Evolutionary conservation across 1,284 basidiomycete genomes (phyloP), one percentile per base, ranked within the genome.

Genomic region (Sphaerobolus stellatus): DNA sequence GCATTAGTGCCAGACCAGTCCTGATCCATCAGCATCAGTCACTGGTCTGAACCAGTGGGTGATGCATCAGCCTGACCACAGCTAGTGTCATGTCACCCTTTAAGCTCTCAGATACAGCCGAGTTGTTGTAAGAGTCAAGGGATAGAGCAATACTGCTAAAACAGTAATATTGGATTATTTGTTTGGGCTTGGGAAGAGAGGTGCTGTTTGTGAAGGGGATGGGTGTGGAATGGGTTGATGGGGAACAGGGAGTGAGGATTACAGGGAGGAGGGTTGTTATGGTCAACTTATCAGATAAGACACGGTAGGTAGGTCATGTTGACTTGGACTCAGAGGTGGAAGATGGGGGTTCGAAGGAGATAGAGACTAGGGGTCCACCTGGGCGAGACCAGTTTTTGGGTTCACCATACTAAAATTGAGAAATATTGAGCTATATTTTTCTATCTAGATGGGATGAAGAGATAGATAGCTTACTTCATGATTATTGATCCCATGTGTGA

Each of bases 101-200:
- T n/a, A n/a, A n/a, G n/a, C n/a, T n/a, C n/a, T n/a, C n/a, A n/a
- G n/a, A n/a, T n/a, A 72, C 71, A 48, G 73, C 70, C 0, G 82
- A 79, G 58, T 85, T 77, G 61, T 88, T 86, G 66, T 87, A 89
- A 2, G 83, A 83, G 57, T 84, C 80, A 18, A 88, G 68, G 7
- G 67, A 64, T 55, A 71, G 67, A 5, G 60, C 58, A 24, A 70
- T 66, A 4, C 61, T 64, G 34, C 65, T 67, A 4, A 64, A 52
- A 36, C 67, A 62, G 52, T 67, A 68, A 40, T 62, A 68, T 50
- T 68, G 65, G 11, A 68, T 53, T 9, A 64, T 52, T 51, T 67
- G 62, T 46, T 66, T 62, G 1, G 65, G 60, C 31, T 40, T 54
- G 36, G 46, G 52, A n/a, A 22, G 3, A n/a, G n/a, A n/a, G n/a